Percentiles rank a stretch among this genome's conserved stretches.
These are phyloP conservation scores for Chrysoporthe deuterocubensis DNA, from an alignment of 2,329 filamentous ascomycete genomes.

Conservation along the genomic window DNA sequence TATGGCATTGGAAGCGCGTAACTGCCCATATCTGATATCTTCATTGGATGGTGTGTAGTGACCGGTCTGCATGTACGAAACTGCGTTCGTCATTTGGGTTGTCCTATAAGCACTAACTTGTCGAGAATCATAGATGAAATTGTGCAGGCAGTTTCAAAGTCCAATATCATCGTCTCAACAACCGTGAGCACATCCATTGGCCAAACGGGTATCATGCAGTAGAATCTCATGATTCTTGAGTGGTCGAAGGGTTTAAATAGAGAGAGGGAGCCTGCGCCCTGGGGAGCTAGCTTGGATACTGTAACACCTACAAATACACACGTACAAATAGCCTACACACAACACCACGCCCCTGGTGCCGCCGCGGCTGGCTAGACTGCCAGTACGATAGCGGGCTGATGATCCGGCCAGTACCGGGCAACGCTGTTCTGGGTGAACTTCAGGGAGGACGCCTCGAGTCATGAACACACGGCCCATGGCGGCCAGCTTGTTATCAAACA, in stretches of 20 bases:
- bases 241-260: not conserved
- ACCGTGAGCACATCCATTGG: not conserved
- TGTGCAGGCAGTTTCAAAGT: not conserved
- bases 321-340: not conserved
- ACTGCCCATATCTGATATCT: not conserved
- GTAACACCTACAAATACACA: too few relatives aligned
- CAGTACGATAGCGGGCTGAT: conserved; percentile 40
- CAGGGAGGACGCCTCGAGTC: conserved; percentile 50
- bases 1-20: not conserved
- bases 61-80: not conserved
- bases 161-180: not conserved
- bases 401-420: conserved; percentile 54
- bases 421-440: conserved; percentile 64
- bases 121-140: not conserved
- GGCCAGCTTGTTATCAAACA: conserved; percentile 52
- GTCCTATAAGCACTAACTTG: not conserved
- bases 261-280: not conserved
- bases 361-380: conserved; percentile 26
- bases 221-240: not conserved
- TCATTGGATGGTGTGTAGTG: not conserved
- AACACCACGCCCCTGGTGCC: conserved; percentile 13
- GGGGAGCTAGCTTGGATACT: not conserved
- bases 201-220: not conserved
- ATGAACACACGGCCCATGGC: conserved; percentile 59
- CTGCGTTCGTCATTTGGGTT: not conserved